A percentile compares a stretch with the other conserved stretches of the same genome.
These are phyloP conservation scores for Balamuthia mandrillaris DNA, from an alignment of 208 protist species.

Conservation along the genomic window DNA sequence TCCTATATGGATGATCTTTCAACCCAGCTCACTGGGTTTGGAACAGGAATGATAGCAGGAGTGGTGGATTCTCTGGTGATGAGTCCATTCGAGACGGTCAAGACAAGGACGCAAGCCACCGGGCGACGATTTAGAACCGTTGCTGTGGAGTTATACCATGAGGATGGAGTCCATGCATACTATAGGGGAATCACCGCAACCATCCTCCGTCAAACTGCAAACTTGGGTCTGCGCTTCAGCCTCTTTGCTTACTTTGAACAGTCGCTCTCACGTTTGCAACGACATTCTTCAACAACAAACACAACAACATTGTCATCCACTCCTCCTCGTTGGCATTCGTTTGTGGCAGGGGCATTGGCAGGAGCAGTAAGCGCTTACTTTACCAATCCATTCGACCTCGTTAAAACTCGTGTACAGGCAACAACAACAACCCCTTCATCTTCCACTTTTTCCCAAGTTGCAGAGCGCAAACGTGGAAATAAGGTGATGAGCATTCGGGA, in stretches of 20 bases:
- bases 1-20: neutral
- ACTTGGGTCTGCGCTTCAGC: neutral
- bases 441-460: neutral
- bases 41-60: neutral
- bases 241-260: neutral
- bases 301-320: too few species aligned
- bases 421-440: neutral
- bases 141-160: neutral
- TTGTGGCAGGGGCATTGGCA: neutral
- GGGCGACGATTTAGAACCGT: neutral
- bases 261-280: neutral
- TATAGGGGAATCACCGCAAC: neutral
- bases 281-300: neutral
- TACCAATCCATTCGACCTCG: slow-evolving; percentile 10
- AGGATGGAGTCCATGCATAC: neutral
- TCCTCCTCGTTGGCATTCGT: neutral
- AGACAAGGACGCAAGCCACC: neutral
- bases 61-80: slow-evolving; percentile 15
- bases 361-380: neutral
- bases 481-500: neutral
- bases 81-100: neutral
- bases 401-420: neutral
- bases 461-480: neutral
- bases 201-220: neutral
- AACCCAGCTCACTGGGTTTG: neutral